Evolutionary conservation across 371 early-diverging fungal species (phyloP), one percentile per base, ranked within the genome.

Genomic region (Hamiltosporidium tvaerminnensis): DNA sequence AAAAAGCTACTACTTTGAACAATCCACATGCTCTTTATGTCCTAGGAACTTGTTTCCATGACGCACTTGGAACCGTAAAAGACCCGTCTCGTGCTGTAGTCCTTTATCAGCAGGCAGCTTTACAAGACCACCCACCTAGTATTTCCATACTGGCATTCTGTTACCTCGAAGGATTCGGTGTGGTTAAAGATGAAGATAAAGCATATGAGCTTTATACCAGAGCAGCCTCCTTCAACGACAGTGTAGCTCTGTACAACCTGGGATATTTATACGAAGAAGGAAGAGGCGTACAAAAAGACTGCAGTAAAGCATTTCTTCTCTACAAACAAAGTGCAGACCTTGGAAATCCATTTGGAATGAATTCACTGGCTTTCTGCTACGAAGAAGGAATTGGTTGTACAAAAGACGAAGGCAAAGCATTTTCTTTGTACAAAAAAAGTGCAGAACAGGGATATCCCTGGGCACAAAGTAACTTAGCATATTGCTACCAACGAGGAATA

Each of bases 61-160:
- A 84, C 68, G 85, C 85, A 10, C 72, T 85, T 10, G 88, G 87
- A 7, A 83, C 88, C 2, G 71, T 69, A 31, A 78, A 82, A 63
- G 73, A 84, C 63, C 75, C 81, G 12, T 70, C 65, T 16, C 77
- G 79, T 63, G 88, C 89, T 7, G 81, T 86, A 48, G 73, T 38
- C 81, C 79, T 74, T 77, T 86, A 85, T 76, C 73, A 76, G 50
- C 80, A 81, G 55, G 81, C 86, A 34, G 88, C 89, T 1, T 82
- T 81, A 47, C 83, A 82, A 44, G 86, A 85, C 31, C 85, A 87
- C 60, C 82, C 84, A 5, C 82, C 85, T 65, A 89, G 87, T 1
- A 82, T 83, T 57, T 87, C 87, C 53, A 86, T 87, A 0, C 81
- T 91, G 37, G 92, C 89, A 5, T 89, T 85, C 68, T 90, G 90